Conservation (phyloP, 73 alveolate species). For the Symbiodinium natans region DNA sequence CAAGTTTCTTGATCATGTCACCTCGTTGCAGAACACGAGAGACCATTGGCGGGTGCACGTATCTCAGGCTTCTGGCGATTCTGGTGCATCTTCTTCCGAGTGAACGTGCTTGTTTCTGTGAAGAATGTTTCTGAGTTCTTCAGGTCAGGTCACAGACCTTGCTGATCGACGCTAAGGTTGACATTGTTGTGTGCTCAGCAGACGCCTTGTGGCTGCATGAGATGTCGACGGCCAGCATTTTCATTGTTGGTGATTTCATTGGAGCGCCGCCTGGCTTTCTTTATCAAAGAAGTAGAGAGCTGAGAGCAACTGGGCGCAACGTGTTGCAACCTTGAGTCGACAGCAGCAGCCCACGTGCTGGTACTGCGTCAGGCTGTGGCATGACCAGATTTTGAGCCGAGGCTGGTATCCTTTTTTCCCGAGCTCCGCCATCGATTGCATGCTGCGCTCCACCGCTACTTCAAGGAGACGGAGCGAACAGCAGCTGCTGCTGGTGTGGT, state of each 20-base stretch:
- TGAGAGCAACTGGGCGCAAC: neutral
- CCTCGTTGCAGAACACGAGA: no score
- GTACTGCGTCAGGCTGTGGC: no score
- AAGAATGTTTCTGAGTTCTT: neutral
- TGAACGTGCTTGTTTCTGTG: conserved; percentile 20
- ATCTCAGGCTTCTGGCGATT: conserved; percentile 56
- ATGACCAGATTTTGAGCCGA: no score
- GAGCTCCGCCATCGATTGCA: conserved; percentile 67
- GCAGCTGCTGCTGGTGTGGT: conserved; percentile 91
- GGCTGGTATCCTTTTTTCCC: conserved; percentile 54
- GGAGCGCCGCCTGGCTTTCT: conserved; percentile 36
- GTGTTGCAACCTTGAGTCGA: neutral
- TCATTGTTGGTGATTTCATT: conserved; percentile 17
- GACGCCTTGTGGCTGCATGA: neutral
- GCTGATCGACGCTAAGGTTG: neutral
- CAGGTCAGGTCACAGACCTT: neutral
- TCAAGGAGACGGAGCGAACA: conserved; percentile 81
- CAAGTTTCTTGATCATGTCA: no score
- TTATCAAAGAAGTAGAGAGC: no score
- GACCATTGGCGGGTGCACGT: no score
- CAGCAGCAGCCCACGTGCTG: no score
- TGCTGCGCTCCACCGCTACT: conserved; percentile 44
- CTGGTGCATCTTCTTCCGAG: conserved; percentile 41
- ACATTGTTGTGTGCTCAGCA: neutral
- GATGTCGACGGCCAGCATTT: conserved; percentile 25